Evolutionary conservation across 2,329 filamentous ascomycete species (phyloP), one percentile per base, ranked within the genome.

Genomic region (Mycosphaerella arachidis): DNA sequence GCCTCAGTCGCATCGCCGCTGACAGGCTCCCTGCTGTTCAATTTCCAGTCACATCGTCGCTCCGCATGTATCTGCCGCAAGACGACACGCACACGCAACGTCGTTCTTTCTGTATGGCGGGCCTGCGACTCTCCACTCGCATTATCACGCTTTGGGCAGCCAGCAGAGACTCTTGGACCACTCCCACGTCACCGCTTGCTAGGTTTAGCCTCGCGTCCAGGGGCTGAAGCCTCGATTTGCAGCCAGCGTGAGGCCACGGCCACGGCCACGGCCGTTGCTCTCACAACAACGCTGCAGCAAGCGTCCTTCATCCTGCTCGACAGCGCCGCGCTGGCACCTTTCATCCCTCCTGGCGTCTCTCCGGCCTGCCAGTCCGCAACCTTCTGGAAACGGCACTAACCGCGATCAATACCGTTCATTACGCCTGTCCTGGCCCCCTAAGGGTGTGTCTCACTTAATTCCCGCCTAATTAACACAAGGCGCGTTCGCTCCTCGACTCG

Each of bases 361-460:
- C 35, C 52, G 31, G 24, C 31, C 30, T n/a, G 53, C 24, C n/a
- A 29, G 35, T 59, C 55, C 58, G 55, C 61, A 58, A 63, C 63
- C 57, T 64, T 61, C 63, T 63, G 61, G 57, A 59, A 59, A 57
- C 63, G 62, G 63, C 55, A 59, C 58, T 58, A 58, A 45, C 60
- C 59, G 58, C 54, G 40, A 37, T 57, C 56, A 56, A 40, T 37
- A 61, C 60, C 59, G 54, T 58, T 62, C 63, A 63, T 62, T 60
- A 58, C 61, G 48, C 54, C 54, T 48, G 40, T 55, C 57, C 63
- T 54, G 57, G 57, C 56, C 40, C 30, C 16, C 53, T 56, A n/a
- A n/a, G n/a, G n/a, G n/a, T 51, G 55, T 64, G 60, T 65, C 67
- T 67, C 62, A 63, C 64, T 61, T 66, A 56, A 64, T 66, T 60